Evolutionary conservation across 176 grass and related monocot genomes (phyloP).

Genomic region (Musa acuminata): DNA sequence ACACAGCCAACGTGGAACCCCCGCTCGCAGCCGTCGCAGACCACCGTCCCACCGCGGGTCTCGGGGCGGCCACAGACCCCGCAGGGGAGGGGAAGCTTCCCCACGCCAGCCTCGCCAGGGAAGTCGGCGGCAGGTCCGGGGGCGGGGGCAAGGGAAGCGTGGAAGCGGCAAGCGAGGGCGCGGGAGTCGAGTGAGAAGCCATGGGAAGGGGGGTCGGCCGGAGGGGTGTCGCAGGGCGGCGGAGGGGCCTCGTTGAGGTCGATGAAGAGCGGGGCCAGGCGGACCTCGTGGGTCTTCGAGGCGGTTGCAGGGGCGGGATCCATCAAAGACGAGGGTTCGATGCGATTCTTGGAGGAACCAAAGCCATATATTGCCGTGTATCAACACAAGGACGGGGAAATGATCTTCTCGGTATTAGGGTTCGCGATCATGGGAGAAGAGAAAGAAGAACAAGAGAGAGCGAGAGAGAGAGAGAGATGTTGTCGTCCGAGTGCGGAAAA

Average conservation of each 20-base stretch:
- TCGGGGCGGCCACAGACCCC: slow-evolving; percentile 45
- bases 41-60: slow-evolving; percentile 32
- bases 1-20: slow-evolving; percentile 72
- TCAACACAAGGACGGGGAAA: not conserved
- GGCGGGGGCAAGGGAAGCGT: slow-evolving; percentile 12
- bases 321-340: slow-evolving; percentile 5
- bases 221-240: slow-evolving; percentile 25
- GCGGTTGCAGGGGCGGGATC: slow-evolving; percentile 4
- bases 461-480: not conserved
- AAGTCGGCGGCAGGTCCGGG: slow-evolving; percentile 31
- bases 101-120: slow-evolving; percentile 54
- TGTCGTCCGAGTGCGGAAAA: not conserved
- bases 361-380: not conserved
- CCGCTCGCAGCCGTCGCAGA: slow-evolving; percentile 85
- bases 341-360: not conserved
- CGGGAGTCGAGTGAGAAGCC: slow-evolving; percentile 33
- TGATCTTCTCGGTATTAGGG: not conserved
- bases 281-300: slow-evolving; percentile 25
- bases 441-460: too few relatives aligned
- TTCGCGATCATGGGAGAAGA: not conserved
- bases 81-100: slow-evolving; percentile 26
- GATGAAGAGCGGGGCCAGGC: slow-evolving; percentile 52
- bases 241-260: slow-evolving; percentile 91
- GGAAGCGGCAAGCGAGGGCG: slow-evolving; percentile 29
- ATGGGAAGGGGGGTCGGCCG: not conserved